phyloP scores from a whole-genome alignment of 176 grass and related monocot genomes.

The Stipa capillata region DNA sequence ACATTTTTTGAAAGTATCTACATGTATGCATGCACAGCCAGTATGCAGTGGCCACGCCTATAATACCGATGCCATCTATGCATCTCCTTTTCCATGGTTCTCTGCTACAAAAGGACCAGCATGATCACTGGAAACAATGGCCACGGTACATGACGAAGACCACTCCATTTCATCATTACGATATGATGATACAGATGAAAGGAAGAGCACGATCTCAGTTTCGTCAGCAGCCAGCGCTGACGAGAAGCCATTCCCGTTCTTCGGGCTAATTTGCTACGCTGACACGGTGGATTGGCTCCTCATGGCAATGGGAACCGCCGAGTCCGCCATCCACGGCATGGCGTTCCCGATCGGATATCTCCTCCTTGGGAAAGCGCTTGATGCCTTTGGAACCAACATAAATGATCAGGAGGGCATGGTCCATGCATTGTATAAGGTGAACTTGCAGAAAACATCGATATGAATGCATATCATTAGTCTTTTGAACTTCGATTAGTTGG shows the following conservation, averaged over 20 bases:
- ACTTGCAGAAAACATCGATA: not conserved
- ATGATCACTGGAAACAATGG: constrained; percentile 20
- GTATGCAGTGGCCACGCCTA: constrained; percentile 7
- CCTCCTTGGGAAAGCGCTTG: constrained; percentile 52
- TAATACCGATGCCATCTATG: constrained; percentile 24
- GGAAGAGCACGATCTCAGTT: constrained; percentile 16
- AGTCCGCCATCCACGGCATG: constrained; percentile 51
- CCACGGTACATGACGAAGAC: constrained; percentile 15
- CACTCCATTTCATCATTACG: constrained; percentile 32
- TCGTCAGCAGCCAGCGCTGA: not conserved
- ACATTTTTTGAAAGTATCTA: constrained; percentile 26
- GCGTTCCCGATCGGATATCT: constrained; percentile 54
- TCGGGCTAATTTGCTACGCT: constrained; percentile 38
- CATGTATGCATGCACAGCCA: not conserved
- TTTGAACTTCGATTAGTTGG: not conserved
- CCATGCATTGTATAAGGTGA: constrained; percentile 43
- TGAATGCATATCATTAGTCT: not conserved
- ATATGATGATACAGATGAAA: constrained; percentile 19
- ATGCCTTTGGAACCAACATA: constrained; percentile 63
- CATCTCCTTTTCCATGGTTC: not conserved
- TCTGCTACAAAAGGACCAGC: not conserved
- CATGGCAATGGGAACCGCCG: constrained; percentile 44
- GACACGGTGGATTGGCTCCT: constrained; percentile 46
- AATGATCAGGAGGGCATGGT: constrained; percentile 38
- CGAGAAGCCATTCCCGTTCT: constrained; percentile 36